Evolutionary conservation across 352 stramenopile species (phyloP), one percentile per base, ranked within the genome.

Genomic region (Phytophthora capsici): DNA sequence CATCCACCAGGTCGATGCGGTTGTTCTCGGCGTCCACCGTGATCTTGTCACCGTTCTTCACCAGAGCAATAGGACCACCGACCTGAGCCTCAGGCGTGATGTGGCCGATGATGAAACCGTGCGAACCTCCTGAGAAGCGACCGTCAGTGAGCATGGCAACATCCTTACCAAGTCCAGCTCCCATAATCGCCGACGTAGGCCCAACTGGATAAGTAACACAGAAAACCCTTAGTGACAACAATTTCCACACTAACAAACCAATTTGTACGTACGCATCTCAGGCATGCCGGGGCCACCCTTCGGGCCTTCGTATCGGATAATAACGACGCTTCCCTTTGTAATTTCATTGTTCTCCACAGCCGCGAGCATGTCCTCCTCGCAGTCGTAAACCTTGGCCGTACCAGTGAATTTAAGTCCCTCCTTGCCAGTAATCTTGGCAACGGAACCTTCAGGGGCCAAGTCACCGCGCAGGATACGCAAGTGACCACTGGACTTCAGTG

Each of bases 1-100:
- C 90, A 48, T 84, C 64, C 38, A 98, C 78, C 0, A 98, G 65
- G 73, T 99, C 93, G 63, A 99, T 99, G 45, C 90, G 77, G 63
- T 98, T 96, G 44, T 89, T 86, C 52, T 94, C 87, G 13, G 96
- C 96, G 78, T 99, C 97, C 47, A 99, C 98, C 20, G 84, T 83
- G 68, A 99, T 98, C 34, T 92, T 86, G 73, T 99, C 97, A 49
- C 96, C 97, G 73, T 99, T 93, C 73, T 98, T 75, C 6, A 99
- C 86, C 10, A 99, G 82, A 32, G 96, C 97, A 67, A 99, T 99
- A 14, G 97, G 95, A 45, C 97, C 97, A 43, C 97, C 97, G 16
- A 98, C 94, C 75, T 99, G 96, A n/a, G 97, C 97, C 74, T 99
- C 97, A 0, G 97, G 97, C 16, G 96, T 99, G 69, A 99, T 98